Conservation (phyloP, 441 rosid species). For the Syzygium malaccense region DNA sequence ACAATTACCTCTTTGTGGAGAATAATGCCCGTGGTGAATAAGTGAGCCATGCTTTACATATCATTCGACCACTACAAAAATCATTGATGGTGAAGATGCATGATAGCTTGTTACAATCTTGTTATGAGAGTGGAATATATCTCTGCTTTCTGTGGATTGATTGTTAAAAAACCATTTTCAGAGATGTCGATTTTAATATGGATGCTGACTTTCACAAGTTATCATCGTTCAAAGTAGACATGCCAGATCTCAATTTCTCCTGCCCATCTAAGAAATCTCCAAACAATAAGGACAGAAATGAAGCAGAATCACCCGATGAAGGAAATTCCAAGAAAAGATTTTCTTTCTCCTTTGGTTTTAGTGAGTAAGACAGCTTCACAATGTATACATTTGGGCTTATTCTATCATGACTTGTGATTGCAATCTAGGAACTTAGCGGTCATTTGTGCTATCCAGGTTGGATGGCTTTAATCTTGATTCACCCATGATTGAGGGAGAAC, state of each 20-base stretch:
- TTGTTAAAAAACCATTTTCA: conserved; percentile 12
- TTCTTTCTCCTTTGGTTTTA: conserved; percentile 64
- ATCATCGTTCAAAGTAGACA: conserved; percentile 71
- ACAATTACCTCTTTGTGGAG: not conserved
- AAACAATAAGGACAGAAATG: conserved; percentile 38
- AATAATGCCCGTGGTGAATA: not conserved
- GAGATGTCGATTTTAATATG: conserved; percentile 80
- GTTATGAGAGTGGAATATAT: not conserved
- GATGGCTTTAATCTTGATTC: conserved; percentile 50
- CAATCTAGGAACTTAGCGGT: not conserved
- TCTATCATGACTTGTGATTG: not conserved
- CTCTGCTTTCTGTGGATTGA: not conserved
- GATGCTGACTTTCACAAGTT: conserved; percentile 66
- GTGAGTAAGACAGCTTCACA: conserved; percentile 33
- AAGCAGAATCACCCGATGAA: conserved; percentile 36
- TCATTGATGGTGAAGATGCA: not conserved
- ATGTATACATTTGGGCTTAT: not conserved
- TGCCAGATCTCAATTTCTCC: conserved; percentile 82
- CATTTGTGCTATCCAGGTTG: conserved; percentile 26
- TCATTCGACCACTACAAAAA: not conserved
- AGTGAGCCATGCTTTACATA: not conserved
- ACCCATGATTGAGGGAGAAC: conserved; percentile 27
- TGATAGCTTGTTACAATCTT: not conserved
- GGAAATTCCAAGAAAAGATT: conserved; percentile 34
- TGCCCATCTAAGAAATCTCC: conserved; percentile 38